Evolutionary conservation across 179 eudicot species (phyloP).

Genomic region (Carnegiea gigantea): DNA sequence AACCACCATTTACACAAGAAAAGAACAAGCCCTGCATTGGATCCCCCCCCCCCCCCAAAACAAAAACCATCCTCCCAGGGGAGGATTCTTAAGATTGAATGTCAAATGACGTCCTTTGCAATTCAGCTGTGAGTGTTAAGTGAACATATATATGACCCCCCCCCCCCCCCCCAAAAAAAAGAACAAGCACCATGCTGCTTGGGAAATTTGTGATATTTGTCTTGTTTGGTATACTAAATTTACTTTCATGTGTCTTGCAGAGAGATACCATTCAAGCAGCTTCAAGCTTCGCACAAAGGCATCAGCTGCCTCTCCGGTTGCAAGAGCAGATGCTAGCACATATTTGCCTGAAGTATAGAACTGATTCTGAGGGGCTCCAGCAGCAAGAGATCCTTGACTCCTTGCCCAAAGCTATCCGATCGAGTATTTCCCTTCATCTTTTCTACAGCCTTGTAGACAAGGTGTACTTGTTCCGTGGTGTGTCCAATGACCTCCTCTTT

Average conservation of each 20-base stretch:
- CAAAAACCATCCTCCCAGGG: too few relatives aligned
- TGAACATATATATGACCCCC: too few relatives aligned
- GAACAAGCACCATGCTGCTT: too few relatives aligned
- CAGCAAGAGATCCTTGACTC: conserved; percentile 87
- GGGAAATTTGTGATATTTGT: not conserved
- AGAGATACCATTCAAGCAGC: conserved; percentile 96
- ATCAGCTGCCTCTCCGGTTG: conserved; percentile 64
- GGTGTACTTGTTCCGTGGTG: conserved; percentile 78
- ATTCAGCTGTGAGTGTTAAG: too few relatives aligned
- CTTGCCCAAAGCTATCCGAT: conserved; percentile 88
- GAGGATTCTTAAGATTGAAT: too few relatives aligned
- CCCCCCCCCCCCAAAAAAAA: too few relatives aligned
- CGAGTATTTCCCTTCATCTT: conserved; percentile 79
- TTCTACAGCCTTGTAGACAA: conserved; percentile 77
- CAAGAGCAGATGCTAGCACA: conserved; percentile 98
- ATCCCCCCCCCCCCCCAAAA: too few relatives aligned
- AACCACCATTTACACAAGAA: too few relatives aligned
- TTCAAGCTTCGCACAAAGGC: conserved; percentile 79
- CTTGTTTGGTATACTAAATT: not conserved
- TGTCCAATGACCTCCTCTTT: conserved; percentile 90
- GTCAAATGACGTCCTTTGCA: too few relatives aligned
- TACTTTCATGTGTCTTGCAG: conserved; percentile 30
- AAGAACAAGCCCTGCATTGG: too few relatives aligned
- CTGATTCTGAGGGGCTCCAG: conserved; percentile 83
- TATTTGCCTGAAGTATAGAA: conserved; percentile 72